Base-by-base conservation (phyloP, 345 rosid species). In the Capsella bursapastoris region DNA sequence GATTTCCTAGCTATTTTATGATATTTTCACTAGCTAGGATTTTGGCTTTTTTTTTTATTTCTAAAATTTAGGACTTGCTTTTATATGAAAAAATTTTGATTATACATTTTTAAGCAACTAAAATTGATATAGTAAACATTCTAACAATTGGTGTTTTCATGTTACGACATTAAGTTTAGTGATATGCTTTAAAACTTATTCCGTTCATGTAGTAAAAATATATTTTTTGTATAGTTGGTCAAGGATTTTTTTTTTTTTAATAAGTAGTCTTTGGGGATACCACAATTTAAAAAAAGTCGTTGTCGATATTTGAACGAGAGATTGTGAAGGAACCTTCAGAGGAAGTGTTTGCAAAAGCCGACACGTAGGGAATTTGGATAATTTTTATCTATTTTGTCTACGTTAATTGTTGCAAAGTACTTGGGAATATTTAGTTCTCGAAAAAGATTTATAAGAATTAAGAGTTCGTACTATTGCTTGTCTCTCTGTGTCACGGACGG, bases 401-500 rank as follows among this genome's bases (percentile, higher is more conserved):
- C 25, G 41, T 68, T 25, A 64, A 44, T 52, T 64, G 38, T 53
- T 44, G 70, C 57, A 70, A 62, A 59, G 6, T 75, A 52, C 48
- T 53, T 60, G 50, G 50, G 64, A 56, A 60, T 53, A 47, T 62
- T 40, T 45, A n/a, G 41, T 34, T n/a, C 65, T 37, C 57, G 7
- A 67, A 58, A 68, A 68, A 41, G 45, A 51, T 59, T 59, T 75
- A 52, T 50, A 49, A 56, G 67, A 59, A 67, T 49, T 58, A 58
- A 66, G 51, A 74, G 44, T 66, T 74, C 43, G 60, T 66, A 74
- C 61, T 38, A 58, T 57, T 57, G 41, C 49, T 72, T 74, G 78
- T 58, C 45, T 38, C 35, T 66, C 62, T 58, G 34, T 57, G 51
- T 66, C 78, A 66, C 71, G 78, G 72, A 65, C 71, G 66, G 31